Conservation (phyloP, 164 flowering plant genomes). For the Tinospora cordifolia region DNA sequence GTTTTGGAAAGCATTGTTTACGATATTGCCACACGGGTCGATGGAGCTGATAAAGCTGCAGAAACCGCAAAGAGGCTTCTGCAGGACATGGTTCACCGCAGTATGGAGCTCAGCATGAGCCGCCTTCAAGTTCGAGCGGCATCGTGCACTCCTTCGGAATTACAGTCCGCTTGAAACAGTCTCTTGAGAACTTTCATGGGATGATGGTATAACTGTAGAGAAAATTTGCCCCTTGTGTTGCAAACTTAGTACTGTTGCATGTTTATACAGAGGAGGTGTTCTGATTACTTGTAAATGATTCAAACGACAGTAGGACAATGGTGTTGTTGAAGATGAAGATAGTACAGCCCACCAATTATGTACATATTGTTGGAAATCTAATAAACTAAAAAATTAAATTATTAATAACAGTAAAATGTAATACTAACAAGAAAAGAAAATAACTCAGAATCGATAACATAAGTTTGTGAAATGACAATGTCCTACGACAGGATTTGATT, state of each 20-base stretch:
- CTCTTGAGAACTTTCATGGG: background rate
- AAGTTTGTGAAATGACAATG: too few species aligned
- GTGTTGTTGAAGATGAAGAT: background rate
- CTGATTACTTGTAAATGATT: background rate
- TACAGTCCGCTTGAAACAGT: slow-evolving; percentile 11
- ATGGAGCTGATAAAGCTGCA: slow-evolving; percentile 62
- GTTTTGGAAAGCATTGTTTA: slow-evolving; percentile 54
- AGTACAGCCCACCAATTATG: background rate
- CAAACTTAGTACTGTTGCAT: background rate
- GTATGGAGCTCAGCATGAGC: slow-evolving; percentile 55
- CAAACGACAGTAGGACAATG: background rate
- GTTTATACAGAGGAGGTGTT: background rate
- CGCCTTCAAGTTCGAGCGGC: slow-evolving; percentile 38
- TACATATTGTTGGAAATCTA: too few species aligned
- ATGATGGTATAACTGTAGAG: background rate
- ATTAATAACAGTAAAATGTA: too few species aligned
- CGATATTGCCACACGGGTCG: slow-evolving; percentile 50
- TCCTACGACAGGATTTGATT: too few species aligned
- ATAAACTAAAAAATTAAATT: too few species aligned
- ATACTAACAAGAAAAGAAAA: too few species aligned
- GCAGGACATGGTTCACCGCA: slow-evolving; percentile 65
- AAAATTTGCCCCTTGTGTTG: background rate
- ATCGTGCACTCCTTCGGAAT: slow-evolving; percentile 26
- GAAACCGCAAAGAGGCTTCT: slow-evolving; percentile 62
- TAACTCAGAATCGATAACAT: too few species aligned